Evolutionary conservation across 371 early-diverging fungal species (phyloP), one percentile per base, ranked within the genome.

Genomic region (Globomyces sp.): DNA sequence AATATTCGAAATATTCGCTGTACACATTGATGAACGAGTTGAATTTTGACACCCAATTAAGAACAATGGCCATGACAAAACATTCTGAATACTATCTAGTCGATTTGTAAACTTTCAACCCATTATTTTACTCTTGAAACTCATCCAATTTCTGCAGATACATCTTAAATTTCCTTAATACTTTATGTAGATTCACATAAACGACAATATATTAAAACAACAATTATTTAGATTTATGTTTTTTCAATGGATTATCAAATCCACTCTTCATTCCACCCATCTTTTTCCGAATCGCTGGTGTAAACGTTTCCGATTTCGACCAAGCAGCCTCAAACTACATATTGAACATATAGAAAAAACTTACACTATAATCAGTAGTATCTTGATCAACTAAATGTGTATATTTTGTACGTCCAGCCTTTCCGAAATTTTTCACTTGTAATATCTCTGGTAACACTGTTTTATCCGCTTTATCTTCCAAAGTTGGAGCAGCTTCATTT

Each of bases 351-450:
- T 44, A 10, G 39, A 61, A 53, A 37, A 57, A 64, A 68, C 44
- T 24, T 24, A 24, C 24, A 24, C 24, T 24, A 24, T 24, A 24
- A 24, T 63, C 24, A 2, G 68, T 74, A 9, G 95, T 95, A 74
- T 95, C 95, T 78, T 93, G 89, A 58, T 88, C 88, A 0, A 82
- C 79, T 75, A 95, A 76, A 60, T 92, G 93, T 41, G 92, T 93
- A 78, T 87, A 95, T 76, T 93, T 95, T 48, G 93, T 91, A 59
- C 90, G 89, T 9, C 94, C 91, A 10, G 87, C 84, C 47, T 85
- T 68, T 65, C 95, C 95, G 80, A 93, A 95, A 67, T 93, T 92
- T 71, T 91, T 90, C 10, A 92, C 92, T 71, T 92, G 92, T 90
- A 93, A 90, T 4, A 93, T 88, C 64, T 87, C 85, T 45, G 95